A percentile compares a stretch with the other conserved stretches of the same genome.
phyloP scores from a whole-genome alignment of 1,139 yeast genomes.

The Candida sp. region DNA sequence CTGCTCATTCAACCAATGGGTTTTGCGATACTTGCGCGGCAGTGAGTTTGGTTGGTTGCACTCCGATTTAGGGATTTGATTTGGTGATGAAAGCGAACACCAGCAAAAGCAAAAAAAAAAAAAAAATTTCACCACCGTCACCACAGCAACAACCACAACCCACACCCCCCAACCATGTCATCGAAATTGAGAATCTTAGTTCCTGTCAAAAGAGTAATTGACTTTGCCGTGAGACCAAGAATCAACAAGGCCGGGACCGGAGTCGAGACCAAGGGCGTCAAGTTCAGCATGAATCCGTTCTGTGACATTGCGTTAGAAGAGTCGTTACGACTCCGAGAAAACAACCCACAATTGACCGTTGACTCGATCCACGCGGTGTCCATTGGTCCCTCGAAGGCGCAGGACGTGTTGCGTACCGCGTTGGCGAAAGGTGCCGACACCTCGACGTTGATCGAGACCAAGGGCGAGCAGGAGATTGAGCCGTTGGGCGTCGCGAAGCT shows the following conservation, averaged over 20 bases:
- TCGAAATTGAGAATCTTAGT: constrained; percentile 77
- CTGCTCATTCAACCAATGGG: no score
- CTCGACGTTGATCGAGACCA: constrained; percentile 81
- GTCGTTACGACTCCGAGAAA: constrained; percentile 79
- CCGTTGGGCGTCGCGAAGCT: constrained; percentile 94
- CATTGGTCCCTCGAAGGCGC: constrained; percentile 87
- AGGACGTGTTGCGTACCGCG: constrained; percentile 87
- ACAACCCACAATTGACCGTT: constrained; percentile 63
- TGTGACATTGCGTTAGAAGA: constrained; percentile 98
- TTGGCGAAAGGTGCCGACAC: constrained; percentile 95
- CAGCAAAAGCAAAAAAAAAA: background rate
- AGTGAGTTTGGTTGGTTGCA: background rate
- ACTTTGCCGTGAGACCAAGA: constrained; percentile 92
- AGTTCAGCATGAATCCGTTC: constrained; percentile 94
- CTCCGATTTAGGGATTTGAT: constrained; percentile 3
- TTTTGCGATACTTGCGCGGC: background rate
- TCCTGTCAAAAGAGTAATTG: constrained; percentile 95
- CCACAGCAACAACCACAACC: background rate
- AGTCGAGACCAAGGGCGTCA: constrained; percentile 89
- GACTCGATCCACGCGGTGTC: constrained; percentile 91
- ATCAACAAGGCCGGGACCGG: constrained; percentile 88
- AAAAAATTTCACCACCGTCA: background rate
- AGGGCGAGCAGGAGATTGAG: constrained; percentile 76
- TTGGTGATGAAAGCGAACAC: background rate
- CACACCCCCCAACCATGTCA: constrained; percentile 30